Conservation (phyloP, 305 asterid species). For the Solanum hybrid region DNA sequence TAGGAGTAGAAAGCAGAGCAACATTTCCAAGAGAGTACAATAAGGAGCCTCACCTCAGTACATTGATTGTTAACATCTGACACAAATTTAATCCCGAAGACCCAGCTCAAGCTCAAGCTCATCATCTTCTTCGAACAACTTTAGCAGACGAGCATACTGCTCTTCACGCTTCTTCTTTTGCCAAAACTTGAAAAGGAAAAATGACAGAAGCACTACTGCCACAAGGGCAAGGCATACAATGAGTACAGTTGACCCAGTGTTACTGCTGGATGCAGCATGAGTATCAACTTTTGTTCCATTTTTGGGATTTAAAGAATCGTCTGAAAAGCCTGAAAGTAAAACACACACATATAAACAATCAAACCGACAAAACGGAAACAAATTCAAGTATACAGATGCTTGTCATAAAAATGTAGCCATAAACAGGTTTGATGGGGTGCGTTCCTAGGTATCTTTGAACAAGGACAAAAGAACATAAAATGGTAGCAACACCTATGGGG, state of each 20-base stretch:
- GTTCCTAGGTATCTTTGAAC: background rate
- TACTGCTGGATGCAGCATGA: constrained; percentile 27
- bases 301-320: constrained; percentile 34
- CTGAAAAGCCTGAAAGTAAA: constrained; percentile 45
- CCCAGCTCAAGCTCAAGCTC: constrained; percentile 92
- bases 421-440: background rate
- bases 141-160: constrained; percentile 77
- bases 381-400: background rate
- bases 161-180: constrained; percentile 85
- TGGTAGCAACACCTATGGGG: background rate
- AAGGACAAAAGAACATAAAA: background rate
- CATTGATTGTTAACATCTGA: constrained; percentile 9
- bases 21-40: constrained; percentile 7
- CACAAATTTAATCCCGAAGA: constrained; percentile 52
- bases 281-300: constrained; percentile 29
- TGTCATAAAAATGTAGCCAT: background rate
- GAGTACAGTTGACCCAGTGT: constrained; percentile 38
- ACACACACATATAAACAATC: constrained; percentile 4
- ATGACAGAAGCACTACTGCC: constrained; percentile 35
- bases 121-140: constrained; percentile 86
- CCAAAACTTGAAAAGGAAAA: constrained; percentile 66
- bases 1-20: background rate
- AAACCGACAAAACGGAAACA: constrained; percentile 2
- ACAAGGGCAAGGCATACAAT: constrained; percentile 36
- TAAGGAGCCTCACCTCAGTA: constrained; percentile 31